phyloP scores from a whole-genome alignment of 805 yeast species.

The Yueomyces sp. region DNA sequence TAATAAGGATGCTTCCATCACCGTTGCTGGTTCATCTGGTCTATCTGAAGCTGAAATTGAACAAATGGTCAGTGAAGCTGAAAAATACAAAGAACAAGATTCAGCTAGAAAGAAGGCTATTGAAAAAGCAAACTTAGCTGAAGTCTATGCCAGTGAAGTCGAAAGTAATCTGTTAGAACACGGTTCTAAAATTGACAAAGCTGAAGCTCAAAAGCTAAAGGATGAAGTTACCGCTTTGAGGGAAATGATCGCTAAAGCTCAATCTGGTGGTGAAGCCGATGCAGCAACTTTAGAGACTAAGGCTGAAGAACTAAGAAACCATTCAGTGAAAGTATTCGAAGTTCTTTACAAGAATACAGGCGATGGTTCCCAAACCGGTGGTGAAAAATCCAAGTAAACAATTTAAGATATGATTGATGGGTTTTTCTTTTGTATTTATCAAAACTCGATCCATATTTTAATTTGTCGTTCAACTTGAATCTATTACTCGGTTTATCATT shows the following conservation, averaged over 20 bases:
- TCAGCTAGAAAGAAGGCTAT: slow-evolving; percentile 74
- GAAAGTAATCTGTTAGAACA: slow-evolving; percentile 74
- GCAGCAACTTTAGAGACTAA: slow-evolving; percentile 51
- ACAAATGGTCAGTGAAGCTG: slow-evolving; percentile 83
- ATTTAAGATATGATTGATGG: too few species aligned
- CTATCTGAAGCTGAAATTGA: slow-evolving; percentile 82
- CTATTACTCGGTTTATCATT: too few species aligned
- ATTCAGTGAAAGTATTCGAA: slow-evolving; percentile 66
- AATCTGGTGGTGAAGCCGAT: slow-evolving; percentile 43
- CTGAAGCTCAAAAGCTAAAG: slow-evolving; percentile 33
- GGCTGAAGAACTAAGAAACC: slow-evolving; percentile 63
- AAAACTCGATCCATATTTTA: too few species aligned
- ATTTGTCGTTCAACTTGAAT: too few species aligned
- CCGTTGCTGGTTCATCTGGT: slow-evolving; percentile 94
- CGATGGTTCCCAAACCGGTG: too few species aligned
- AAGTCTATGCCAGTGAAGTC: slow-evolving; percentile 72
- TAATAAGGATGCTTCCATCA: slow-evolving; percentile 86
- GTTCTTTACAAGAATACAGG: slow-evolving; percentile 31
- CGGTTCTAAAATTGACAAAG: slow-evolving; percentile 41
- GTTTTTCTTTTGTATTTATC: too few species aligned
- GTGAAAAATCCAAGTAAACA: too few species aligned
- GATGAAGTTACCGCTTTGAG: slow-evolving; percentile 44
- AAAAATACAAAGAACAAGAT: slow-evolving; percentile 78
- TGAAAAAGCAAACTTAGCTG: slow-evolving; percentile 68
- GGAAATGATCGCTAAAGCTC: slow-evolving; percentile 53